Evolutionary conservation across 2,329 filamentous ascomycete genomes (phyloP).

Genomic region (Penicillium sp.): DNA sequence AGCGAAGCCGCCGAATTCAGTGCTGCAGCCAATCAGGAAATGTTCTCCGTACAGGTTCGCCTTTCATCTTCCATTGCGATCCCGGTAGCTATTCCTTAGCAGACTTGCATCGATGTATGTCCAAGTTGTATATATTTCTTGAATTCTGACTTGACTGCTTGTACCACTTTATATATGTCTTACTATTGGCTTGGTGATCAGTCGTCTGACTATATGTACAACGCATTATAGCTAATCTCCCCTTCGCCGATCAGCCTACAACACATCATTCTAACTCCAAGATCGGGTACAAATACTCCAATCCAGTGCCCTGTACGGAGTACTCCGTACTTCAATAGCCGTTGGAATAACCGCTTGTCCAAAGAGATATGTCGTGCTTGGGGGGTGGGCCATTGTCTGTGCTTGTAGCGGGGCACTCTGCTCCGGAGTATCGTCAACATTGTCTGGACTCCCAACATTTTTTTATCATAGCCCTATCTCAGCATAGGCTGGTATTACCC

Average conservation of each 20-base stretch:
- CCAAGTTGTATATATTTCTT: neutral
- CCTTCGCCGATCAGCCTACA: neutral
- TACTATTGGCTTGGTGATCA: neutral
- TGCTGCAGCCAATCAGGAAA: slow-evolving; percentile 10
- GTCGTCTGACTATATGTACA: neutral
- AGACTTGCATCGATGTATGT: neutral
- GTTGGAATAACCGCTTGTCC: slow-evolving; percentile 8
- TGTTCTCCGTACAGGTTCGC: neutral
- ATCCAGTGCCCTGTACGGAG: neutral
- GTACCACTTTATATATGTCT: neutral
- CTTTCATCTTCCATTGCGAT: neutral
- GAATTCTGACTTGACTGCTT: neutral
- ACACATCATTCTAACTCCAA: neutral
- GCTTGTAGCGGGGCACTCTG: slow-evolving; percentile 6
- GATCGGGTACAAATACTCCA: neutral
- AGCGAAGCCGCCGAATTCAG: slow-evolving; percentile 11
- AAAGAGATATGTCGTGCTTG: neutral
- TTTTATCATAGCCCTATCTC: too few species aligned
- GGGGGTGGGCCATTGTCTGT: slow-evolving; percentile 1
- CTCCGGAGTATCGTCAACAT: neutral
- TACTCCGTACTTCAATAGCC: slow-evolving; percentile 6
- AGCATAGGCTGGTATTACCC: neutral
- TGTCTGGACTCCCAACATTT: neutral
- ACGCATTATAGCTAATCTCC: neutral
- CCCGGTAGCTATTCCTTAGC: neutral